A percentile compares a stretch with the other conserved stretches of the same genome.
Conservation (phyloP, 2,329 filamentous ascomycete species). For the Aspergillus versicolor region DNA sequence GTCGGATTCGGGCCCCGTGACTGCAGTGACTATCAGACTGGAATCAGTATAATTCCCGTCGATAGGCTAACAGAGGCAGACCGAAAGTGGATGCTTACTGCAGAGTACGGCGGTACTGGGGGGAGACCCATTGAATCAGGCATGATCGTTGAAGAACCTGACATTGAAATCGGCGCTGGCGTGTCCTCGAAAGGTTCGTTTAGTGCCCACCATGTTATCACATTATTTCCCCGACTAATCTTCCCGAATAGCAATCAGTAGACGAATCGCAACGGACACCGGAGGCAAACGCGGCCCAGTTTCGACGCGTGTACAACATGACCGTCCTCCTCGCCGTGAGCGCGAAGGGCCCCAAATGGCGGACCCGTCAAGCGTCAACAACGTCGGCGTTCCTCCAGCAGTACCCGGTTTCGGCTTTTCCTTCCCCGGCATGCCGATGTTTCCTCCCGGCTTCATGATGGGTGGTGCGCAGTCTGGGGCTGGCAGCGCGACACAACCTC, state of each 20-base stretch:
- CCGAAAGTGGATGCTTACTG: conserved; percentile 93
- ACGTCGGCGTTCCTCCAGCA: conserved; percentile 53
- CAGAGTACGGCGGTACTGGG: conserved; percentile 89
- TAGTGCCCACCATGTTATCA: neutral
- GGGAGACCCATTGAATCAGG: conserved; percentile 76
- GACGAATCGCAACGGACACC: conserved; percentile 52
- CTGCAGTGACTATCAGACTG: conserved; percentile 92
- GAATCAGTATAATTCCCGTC: conserved; percentile 91
- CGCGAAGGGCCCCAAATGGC: conserved; percentile 33
- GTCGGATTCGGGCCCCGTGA: conserved; percentile 96
- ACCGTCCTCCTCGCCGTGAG: conserved; percentile 35
- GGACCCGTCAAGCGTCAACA: conserved; percentile 39
- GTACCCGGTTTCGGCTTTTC: conserved; percentile 58
- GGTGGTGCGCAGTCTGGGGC: conserved; percentile 35
- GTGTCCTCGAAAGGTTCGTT: conserved; percentile 81
- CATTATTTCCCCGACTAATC: neutral
- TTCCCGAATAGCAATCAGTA: conserved; percentile 46
- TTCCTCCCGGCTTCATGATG: conserved; percentile 50
- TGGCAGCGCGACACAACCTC: conserved; percentile 33
- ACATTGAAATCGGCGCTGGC: conserved; percentile 96
- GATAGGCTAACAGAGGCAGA: conserved; percentile 91
- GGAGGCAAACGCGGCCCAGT: conserved; percentile 51
- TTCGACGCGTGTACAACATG: conserved; percentile 41
- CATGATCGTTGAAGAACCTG: conserved; percentile 91
- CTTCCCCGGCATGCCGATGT: conserved; percentile 49